These are phyloP conservation scores for Catharanthus roseus DNA, from an alignment of 257 asterid species.

Conservation along the genomic window DNA sequence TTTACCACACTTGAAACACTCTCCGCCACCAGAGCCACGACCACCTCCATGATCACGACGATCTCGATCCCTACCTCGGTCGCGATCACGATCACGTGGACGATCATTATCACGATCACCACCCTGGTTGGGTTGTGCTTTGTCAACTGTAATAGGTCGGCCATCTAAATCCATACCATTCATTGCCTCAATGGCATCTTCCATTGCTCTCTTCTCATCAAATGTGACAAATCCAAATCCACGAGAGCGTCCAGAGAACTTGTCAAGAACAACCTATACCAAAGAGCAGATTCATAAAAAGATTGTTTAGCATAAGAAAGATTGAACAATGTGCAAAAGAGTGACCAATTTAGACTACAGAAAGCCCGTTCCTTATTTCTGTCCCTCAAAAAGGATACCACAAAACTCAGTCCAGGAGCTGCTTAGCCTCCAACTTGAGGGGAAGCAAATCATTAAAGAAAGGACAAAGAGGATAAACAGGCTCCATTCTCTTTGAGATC, in stretches of 20 bases:
- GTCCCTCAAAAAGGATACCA: too few species aligned
- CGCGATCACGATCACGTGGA: slow-evolving; percentile 51
- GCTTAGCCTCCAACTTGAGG: background rate
- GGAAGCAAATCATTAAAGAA: background rate
- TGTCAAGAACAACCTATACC: slow-evolving; percentile 72
- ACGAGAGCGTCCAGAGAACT: slow-evolving; percentile 76
- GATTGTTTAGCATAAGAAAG: background rate
- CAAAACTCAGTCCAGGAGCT: background rate
- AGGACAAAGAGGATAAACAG: background rate
- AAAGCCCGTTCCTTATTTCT: too few species aligned
- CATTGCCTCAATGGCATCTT: slow-evolving; percentile 90
- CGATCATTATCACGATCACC: slow-evolving; percentile 58
- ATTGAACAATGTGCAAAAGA: background rate
- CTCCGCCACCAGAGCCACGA: slow-evolving; percentile 84
- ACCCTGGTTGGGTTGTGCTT: slow-evolving; percentile 74
- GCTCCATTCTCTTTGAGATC: background rate
- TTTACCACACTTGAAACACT: slow-evolving; percentile 87
- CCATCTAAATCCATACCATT: slow-evolving; percentile 90
- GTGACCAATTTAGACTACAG: background rate
- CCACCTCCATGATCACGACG: slow-evolving; percentile 60
- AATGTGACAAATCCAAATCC: slow-evolving; percentile 94
- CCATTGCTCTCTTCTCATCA: slow-evolving; percentile 81
- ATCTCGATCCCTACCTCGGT: slow-evolving; percentile 56
- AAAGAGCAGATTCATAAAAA: background rate
- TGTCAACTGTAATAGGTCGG: slow-evolving; percentile 77